Evolutionary conservation across 192 early-diverging fungal species (phyloP), one percentile per base, ranked within the genome.

Genomic region (Allomyces javanicus): DNA sequence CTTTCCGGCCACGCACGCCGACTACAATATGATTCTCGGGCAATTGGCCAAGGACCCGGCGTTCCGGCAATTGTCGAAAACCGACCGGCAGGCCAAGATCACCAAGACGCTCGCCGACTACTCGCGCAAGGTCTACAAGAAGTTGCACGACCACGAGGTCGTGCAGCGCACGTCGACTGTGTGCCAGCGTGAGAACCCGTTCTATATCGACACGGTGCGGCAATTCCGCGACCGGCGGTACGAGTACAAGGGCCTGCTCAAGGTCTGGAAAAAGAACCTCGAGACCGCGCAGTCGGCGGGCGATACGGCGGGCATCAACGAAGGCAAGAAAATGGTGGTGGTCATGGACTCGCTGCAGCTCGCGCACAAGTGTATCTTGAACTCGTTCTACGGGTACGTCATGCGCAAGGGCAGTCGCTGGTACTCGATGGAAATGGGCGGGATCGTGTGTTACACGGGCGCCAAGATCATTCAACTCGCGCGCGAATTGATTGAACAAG

Each of bases 391-490:
- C 69, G 96, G 96, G 22, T 99, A 99, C 74, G 96, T 99, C 14
- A 99, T 96, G 96, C 77, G 94, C 66, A 99, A 94, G 78, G 94
- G 93, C 7, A 89, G 94, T 1, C 84, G 96, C 44, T 99, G 96
- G 96, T 92, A 92, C 73, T 96, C 93, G 10, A 86, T 99, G 79
- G 93, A 96, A 75, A 99, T 99, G 96, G 96, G 93, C 0, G 96
- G 96, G 23, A 91, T 99, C 25, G 94, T 97, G 61, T 99, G 96
- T 74, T 69, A 93, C 66, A 99, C 94, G 5, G 96, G 96, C 5
- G 86, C 96, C 11, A 87, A 82, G 50, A 96, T 99, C 69, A 99
- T 99, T 73, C 96, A 99, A 72, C 83, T 96, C 78, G 96, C 96
- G 7, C 83, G 93, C 10, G 75, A 86, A 64, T 83, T 92, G 12